Percentiles rank a stretch among this genome's conserved stretches.
These are phyloP conservation scores for Fusarium sp. DNA, from an alignment of 2,329 filamentous ascomycete species.

Conservation along the genomic window DNA sequence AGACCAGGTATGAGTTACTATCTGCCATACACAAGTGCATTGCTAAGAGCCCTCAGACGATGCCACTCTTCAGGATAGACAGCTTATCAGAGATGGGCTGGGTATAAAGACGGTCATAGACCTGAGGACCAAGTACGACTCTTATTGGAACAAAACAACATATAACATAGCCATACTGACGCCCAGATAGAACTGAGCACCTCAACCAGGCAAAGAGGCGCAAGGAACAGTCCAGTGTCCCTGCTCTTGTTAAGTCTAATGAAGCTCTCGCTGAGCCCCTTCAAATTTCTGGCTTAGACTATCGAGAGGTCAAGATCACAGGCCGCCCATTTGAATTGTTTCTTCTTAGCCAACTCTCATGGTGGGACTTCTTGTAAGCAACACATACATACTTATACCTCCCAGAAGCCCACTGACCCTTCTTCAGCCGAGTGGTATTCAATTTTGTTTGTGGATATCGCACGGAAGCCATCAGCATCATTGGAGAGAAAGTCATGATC, in stretches of 20 bases:
- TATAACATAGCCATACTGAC: constrained; percentile 15
- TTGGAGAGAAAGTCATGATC: constrained; percentile 80
- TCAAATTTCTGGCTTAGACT: constrained; percentile 74
- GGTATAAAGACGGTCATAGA: constrained; percentile 83
- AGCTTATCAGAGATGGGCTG: constrained; percentile 70
- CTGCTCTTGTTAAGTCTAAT: constrained; percentile 60
- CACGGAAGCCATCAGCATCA: constrained; percentile 76
- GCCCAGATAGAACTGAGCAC: constrained; percentile 75
- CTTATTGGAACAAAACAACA: background rate
- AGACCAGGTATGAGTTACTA: constrained; percentile 64
- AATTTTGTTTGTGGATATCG: constrained; percentile 78
- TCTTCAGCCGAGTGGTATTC: constrained; percentile 63
- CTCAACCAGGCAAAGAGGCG: constrained; percentile 76
- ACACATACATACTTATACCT: background rate
- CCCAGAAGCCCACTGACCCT: background rate
- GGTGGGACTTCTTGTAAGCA: constrained; percentile 74
- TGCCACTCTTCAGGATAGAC: constrained; percentile 76
- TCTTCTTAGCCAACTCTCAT: constrained; percentile 77
- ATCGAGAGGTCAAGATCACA: constrained; percentile 80
- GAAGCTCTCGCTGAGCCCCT: constrained; percentile 68
- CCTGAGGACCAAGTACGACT: constrained; percentile 78
- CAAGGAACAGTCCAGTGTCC: constrained; percentile 61
- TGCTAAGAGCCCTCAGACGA: constrained; percentile 68
- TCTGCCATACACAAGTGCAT: background rate
- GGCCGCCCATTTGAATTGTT: constrained; percentile 79